Base-by-base conservation (phyloP, 1,284 basidiomycete genomes). In the Afroboletus lepidellus region DNA sequence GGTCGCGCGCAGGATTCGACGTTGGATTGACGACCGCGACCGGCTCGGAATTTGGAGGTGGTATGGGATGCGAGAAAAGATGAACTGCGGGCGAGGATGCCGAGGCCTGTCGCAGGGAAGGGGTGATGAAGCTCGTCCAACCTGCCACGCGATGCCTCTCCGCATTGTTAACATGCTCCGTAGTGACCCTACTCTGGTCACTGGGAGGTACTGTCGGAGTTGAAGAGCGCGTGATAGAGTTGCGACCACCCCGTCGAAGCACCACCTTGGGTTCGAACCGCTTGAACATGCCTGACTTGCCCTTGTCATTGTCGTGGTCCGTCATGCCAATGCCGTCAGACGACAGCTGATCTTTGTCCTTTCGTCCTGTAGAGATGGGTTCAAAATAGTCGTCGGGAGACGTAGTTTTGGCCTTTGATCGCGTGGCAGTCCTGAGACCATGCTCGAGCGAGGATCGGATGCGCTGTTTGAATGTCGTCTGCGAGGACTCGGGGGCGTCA, bases 71-170 rank as follows among this genome's bases (percentile, higher is more conserved):
- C 44, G 80, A 78, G 42, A 76, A 78, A 51, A 83, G 73, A 60
- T 84, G 81, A 48, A 89, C 68, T 25, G 82, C 76, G 51, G 86
- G 86, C 24, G 86, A 87, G 55, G 87, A 89, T 74, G 84, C 77
- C 46, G 86, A 86, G 48, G 79, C 86, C 57, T 79, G 77, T 53
- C 81, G 77, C 56, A 87, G 68, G 48, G 84, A 85, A 47, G 85
- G 86, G 46, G 81, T 76, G 58, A 77, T 70, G 71, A 80, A 87
- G 63, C 74, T 77, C 49, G 79, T 76, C 62, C 75, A 75, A 48
- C 80, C 83, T 51, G 79, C 77, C 55, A 72, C 69, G 60, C 77
- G 76, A 60, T 70, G 69, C 48, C 69, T 61, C 45, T 69, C 69
- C 71, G 53, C 70, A 64, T 62, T 63, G 65, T 69, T 67, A 56